Conservation (phyloP, 2,329 filamentous ascomycete species). For the Westerdykella sp. region DNA sequence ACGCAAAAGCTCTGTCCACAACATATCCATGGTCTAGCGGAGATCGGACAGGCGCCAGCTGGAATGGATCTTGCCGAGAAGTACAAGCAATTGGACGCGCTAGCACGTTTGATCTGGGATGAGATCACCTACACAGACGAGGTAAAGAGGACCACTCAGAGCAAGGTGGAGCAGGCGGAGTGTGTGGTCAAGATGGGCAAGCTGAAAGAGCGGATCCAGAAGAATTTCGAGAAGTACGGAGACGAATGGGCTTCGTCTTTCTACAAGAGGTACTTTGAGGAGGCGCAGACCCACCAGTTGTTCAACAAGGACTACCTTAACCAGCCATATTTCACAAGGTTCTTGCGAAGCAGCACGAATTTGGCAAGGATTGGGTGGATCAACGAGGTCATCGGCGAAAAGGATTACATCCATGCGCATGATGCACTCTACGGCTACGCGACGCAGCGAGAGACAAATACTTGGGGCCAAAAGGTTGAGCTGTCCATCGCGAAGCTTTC, state of each 20-base stretch:
- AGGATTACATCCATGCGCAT: slow-evolving; percentile 68
- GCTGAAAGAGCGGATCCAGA: slow-evolving; percentile 38
- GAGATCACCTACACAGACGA: slow-evolving; percentile 39
- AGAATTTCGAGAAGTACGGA: slow-evolving; percentile 59
- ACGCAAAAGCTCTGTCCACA: slow-evolving; percentile 36
- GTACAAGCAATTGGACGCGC: slow-evolving; percentile 56
- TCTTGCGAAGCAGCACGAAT: slow-evolving; percentile 64
- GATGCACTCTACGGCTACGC: slow-evolving; percentile 65
- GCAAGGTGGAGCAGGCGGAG: slow-evolving; percentile 33
- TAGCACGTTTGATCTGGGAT: slow-evolving; percentile 49
- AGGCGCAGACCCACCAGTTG: slow-evolving; percentile 42
- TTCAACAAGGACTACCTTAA: slow-evolving; percentile 64
- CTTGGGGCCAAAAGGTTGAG: slow-evolving; percentile 93
- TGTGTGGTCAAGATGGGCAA: slow-evolving; percentile 39
- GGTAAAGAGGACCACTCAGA: slow-evolving; percentile 22
- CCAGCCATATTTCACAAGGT: slow-evolving; percentile 67
- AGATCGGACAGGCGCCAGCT: slow-evolving; percentile 50
- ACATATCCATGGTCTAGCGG: slow-evolving; percentile 39
- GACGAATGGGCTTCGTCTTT: slow-evolving; percentile 66
- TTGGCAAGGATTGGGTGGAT: slow-evolving; percentile 87
- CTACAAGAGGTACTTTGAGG: slow-evolving; percentile 69
- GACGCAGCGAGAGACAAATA: slow-evolving; percentile 63
- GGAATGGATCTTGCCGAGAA: slow-evolving; percentile 58
- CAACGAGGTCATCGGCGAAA: slow-evolving; percentile 75
- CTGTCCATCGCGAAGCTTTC: slow-evolving; percentile 81